A percentile compares a stretch with the other conserved stretches of the same genome.
Conservation (phyloP, 2,329 filamentous ascomycete genomes). For the Alternaria burnsii region DNA sequence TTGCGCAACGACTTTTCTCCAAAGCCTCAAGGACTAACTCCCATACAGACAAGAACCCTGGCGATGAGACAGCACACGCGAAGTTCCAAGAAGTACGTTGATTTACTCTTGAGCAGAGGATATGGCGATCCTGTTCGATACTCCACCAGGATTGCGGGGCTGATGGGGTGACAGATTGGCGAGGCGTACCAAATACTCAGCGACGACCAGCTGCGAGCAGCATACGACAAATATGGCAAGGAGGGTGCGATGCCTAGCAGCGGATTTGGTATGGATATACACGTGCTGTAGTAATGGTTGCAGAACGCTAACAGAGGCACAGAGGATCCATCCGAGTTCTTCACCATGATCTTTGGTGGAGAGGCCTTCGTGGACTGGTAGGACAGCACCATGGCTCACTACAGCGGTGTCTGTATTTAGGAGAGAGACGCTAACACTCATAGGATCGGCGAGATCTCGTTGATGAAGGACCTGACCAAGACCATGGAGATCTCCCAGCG, state of each 20-base stretch:
- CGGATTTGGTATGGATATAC: constrained; percentile 73
- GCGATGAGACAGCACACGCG: constrained; percentile 90
- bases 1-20: constrained; percentile 35
- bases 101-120: constrained; percentile 1
- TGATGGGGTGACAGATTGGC: constrained; percentile 62
- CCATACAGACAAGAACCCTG: constrained; percentile 88
- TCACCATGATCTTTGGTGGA: constrained; percentile 96
- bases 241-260: constrained; percentile 89
- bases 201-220: constrained; percentile 83
- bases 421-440: constrained; percentile 14
- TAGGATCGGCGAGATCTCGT: constrained; percentile 90
- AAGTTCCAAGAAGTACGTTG: constrained; percentile 84
- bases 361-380: constrained; percentile 90
- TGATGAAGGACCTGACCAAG: constrained; percentile 98
- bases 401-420: not conserved
- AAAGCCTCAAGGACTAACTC: constrained; percentile 14
- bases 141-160: constrained; percentile 28
- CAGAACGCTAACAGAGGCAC: constrained; percentile 33
- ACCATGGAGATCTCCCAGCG: constrained; percentile 98
- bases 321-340: constrained; percentile 96
- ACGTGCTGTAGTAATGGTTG: constrained; percentile 4
- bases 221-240: constrained; percentile 98
- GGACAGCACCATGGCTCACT: not conserved
- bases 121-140: constrained; percentile 8
- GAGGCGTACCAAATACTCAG: constrained; percentile 84